Conservation (phyloP, 169 alveolate genomes). For the Cryptosporidium ubiquitum region DNA sequence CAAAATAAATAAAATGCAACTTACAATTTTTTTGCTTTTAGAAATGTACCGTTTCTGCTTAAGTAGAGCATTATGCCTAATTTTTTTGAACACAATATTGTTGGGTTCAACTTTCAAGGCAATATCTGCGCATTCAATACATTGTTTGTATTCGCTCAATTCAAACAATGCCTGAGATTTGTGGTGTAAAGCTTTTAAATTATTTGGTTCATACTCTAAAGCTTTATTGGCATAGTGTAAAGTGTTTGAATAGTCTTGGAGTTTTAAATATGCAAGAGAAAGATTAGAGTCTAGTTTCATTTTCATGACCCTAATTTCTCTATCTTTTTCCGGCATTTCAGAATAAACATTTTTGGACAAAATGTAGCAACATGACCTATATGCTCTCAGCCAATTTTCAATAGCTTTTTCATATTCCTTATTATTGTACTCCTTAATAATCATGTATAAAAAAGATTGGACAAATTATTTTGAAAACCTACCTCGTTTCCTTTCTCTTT, state of each 20-base stretch:
- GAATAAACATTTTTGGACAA: conserved; percentile 38
- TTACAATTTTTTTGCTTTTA: conserved; percentile 59
- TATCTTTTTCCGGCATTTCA: conserved; percentile 35
- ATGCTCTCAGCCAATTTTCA: conserved; percentile 73
- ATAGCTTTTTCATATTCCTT: conserved; percentile 63
- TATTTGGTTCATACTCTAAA: conserved; percentile 14
- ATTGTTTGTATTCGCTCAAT: conserved; percentile 32
- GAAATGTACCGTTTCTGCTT: conserved; percentile 20
- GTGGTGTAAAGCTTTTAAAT: conserved; percentile 61
- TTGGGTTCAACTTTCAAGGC: conserved; percentile 61
- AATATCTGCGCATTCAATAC: conserved; percentile 29
- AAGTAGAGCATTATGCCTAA: conserved; percentile 11
- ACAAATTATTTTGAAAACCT: not conserved
- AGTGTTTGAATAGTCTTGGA: conserved; percentile 33
- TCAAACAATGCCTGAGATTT: conserved; percentile 54
- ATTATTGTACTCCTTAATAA: conserved; percentile 15
- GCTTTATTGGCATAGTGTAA: conserved; percentile 52
- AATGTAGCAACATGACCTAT: conserved; percentile 63
- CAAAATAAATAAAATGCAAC: not conserved
- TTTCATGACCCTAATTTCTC: conserved; percentile 18
- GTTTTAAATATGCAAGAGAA: conserved; percentile 49
- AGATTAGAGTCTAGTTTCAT: conserved; percentile 59
- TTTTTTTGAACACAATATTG: conserved; percentile 35
- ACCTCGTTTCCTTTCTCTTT: conserved; percentile 72
- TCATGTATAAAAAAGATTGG: not conserved